Conservation (phyloP, 495 filamentous ascomycete species). For the Talaromyces trachyspermus region DNA sequence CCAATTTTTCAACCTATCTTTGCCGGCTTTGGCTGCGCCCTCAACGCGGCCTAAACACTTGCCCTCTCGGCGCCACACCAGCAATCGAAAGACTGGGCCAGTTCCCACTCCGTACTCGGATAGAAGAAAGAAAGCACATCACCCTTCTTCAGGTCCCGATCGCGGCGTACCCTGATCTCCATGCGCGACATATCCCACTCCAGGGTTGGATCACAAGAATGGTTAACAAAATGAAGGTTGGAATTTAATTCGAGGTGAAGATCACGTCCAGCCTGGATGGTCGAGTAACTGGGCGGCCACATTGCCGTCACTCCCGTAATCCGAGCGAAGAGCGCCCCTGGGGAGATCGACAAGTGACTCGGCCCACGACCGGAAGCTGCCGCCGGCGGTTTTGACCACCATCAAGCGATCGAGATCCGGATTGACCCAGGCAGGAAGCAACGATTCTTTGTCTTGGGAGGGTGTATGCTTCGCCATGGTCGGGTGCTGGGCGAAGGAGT, state of each 20-base stretch:
- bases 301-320: slow-evolving; percentile 30
- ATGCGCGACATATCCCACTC: slow-evolving; percentile 50
- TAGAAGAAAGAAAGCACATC: slow-evolving; percentile 63
- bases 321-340: slow-evolving; percentile 44
- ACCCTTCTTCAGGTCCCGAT: slow-evolving; percentile 37
- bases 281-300: slow-evolving; percentile 45
- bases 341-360: slow-evolving; percentile 46
- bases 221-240: slow-evolving; percentile 57
- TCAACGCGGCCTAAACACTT: neutral
- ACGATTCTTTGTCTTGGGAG: neutral
- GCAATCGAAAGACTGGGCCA: slow-evolving; percentile 57
- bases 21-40: too few relatives aligned
- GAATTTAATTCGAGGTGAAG: slow-evolving; percentile 54
- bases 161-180: slow-evolving; percentile 40
- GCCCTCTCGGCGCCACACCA: slow-evolving; percentile 37
- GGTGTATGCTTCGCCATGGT: neutral
- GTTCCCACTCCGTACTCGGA: slow-evolving; percentile 56
- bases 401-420: neutral
- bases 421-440: slow-evolving; percentile 1
- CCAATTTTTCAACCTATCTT: too few relatives aligned
- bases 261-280: slow-evolving; percentile 46
- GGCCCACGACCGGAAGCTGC: slow-evolving; percentile 43
- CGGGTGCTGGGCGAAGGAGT: neutral
- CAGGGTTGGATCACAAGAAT: slow-evolving; percentile 53
- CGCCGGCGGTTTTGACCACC: neutral